Evolutionary conservation across 345 rosid species (phyloP).

Genomic region (Aegle marmelos): DNA sequence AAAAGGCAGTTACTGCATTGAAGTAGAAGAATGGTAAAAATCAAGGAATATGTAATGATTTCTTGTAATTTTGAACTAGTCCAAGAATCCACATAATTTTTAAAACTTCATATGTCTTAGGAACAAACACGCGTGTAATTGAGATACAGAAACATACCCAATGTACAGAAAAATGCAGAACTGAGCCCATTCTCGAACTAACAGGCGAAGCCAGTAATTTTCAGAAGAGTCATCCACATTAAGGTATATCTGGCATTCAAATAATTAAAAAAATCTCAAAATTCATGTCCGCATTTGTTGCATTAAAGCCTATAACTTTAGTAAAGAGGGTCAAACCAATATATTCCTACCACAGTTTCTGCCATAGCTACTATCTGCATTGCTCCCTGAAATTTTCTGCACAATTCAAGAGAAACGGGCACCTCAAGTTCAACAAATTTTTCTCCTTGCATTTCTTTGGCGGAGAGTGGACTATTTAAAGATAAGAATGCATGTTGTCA

Average conservation of each 20-base stretch:
- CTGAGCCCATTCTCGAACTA: slow-evolving; percentile 86
- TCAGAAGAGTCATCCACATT: slow-evolving; percentile 68
- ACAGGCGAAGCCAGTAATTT: slow-evolving; percentile 75
- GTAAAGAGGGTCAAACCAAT: background rate
- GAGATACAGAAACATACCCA: slow-evolving; percentile 48
- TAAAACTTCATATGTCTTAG: background rate
- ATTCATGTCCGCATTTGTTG: background rate
- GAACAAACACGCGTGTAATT: background rate
- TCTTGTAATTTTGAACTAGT: background rate
- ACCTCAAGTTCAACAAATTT: background rate
- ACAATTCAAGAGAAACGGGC: slow-evolving; percentile 11
- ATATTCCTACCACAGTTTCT: slow-evolving; percentile 66
- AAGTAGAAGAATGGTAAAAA: background rate
- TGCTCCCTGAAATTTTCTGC: slow-evolving; percentile 86
- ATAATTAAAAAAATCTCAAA: slow-evolving; percentile 7
- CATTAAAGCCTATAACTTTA: background rate
- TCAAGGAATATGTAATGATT: background rate
- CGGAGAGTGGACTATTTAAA: background rate
- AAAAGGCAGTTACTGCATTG: background rate
- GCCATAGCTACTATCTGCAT: slow-evolving; percentile 90
- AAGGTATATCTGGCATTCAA: slow-evolving; percentile 56
- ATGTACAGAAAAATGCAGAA: slow-evolving; percentile 81
- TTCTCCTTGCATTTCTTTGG: background rate
- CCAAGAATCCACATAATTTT: background rate
- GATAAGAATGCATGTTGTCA: background rate